Conservation (phyloP, 768 basidiomycete genomes). For the Lentinula guzmanii region DNA sequence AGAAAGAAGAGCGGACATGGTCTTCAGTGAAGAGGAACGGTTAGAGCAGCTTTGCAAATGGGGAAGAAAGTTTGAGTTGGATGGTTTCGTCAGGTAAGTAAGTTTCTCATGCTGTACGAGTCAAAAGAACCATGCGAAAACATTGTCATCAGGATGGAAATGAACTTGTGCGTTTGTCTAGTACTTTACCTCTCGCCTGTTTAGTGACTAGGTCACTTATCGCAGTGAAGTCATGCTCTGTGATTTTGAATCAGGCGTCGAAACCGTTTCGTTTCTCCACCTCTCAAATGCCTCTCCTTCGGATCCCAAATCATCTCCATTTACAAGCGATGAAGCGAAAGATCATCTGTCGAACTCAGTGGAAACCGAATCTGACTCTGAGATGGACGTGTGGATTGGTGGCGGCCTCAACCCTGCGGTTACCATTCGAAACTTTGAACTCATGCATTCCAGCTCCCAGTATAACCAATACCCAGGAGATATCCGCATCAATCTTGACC, state of each 20-base stretch:
- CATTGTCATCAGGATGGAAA: constrained; percentile 32
- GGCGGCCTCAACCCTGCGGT: constrained; percentile 1
- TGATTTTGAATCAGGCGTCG: constrained; percentile 34
- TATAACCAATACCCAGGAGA: constrained; percentile 22
- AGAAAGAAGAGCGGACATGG: constrained; percentile 10
- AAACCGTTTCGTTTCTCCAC: constrained; percentile 32
- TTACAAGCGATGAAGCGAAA: background rate
- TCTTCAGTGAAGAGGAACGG: constrained; percentile 25
- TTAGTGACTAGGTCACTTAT: background rate
- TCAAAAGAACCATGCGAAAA: constrained; percentile 9
- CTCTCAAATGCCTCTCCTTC: constrained; percentile 12
- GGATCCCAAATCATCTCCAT: background rate
- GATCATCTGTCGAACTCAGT: background rate
- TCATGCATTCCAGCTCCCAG: background rate
- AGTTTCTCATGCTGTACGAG: background rate
- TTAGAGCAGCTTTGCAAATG: constrained; percentile 35
- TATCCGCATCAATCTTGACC: constrained; percentile 13
- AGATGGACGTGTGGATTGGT: background rate
- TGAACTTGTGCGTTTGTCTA: constrained; percentile 34
- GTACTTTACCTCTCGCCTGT: background rate
- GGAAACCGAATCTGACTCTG: background rate
- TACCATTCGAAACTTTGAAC: background rate
- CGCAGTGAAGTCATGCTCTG: constrained; percentile 43
- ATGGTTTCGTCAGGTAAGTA: constrained; percentile 39
- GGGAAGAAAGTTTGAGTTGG: constrained; percentile 32